phyloP scores from a whole-genome alignment of 2,329 filamentous ascomycete species.

The Fusarium oligoseptatum region DNA sequence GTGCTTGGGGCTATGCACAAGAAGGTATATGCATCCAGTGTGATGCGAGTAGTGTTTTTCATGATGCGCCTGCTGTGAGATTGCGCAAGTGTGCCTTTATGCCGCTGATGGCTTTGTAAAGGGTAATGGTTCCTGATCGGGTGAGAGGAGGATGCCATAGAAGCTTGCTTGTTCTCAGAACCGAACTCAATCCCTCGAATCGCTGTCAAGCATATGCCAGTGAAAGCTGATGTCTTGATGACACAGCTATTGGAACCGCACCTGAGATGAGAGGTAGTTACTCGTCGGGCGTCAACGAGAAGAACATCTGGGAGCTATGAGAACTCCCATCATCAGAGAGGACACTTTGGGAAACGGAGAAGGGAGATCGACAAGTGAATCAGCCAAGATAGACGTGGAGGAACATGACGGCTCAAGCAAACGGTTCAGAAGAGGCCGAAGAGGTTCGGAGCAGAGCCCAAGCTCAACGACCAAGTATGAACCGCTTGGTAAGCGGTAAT shows the following conservation, averaged over 20 bases:
- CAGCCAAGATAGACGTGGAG: neutral
- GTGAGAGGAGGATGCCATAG: neutral
- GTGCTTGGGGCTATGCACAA: neutral
- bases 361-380: neutral
- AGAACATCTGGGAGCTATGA: neutral
- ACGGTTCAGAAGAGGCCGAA: constrained; percentile 18
- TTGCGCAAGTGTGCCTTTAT: neutral
- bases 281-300: neutral
- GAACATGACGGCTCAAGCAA: neutral
- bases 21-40: neutral
- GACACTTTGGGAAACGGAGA: neutral
- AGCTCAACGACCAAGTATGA: neutral
- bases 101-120: neutral
- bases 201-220: neutral
- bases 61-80: neutral
- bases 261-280: neutral
- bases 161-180: neutral
- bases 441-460: constrained; percentile 19
- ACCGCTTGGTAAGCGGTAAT: constrained; percentile 18
- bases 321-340: neutral
- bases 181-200: neutral
- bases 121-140: neutral
- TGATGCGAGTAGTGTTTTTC: too few relatives aligned
- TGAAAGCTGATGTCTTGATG: neutral
- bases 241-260: neutral